Percentiles rank a stretch among this genome's conserved stretches.
Evolutionary conservation across 2,329 filamentous ascomycete species (phyloP).

Genomic region (Lasiodiplodia hormozganensis): DNA sequence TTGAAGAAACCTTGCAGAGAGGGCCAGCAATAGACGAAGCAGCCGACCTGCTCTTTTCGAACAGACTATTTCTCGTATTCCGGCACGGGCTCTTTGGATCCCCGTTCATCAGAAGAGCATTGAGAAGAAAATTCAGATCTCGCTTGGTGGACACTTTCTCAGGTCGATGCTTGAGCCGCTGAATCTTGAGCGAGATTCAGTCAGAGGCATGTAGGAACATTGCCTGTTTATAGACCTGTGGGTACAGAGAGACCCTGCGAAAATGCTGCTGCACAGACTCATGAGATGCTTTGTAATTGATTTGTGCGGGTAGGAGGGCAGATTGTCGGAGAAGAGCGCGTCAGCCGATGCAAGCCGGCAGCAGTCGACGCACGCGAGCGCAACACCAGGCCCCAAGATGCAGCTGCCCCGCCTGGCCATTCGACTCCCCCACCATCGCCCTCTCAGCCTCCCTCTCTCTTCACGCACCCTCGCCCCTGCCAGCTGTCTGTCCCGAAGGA

Average conservation of each 20-base stretch:
- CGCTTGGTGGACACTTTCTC: neutral
- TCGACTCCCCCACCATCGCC: constrained; percentile 28
- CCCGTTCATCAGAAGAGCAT: neutral
- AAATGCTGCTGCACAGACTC: too few relatives aligned
- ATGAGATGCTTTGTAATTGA: constrained; percentile 18
- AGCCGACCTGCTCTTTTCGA: neutral
- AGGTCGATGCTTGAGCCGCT: neutral
- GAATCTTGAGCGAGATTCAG: neutral
- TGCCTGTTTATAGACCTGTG: neutral
- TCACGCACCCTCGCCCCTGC: constrained; percentile 1
- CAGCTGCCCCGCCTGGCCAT: constrained; percentile 26
- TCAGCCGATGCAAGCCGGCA: constrained; percentile 20
- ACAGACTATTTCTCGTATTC: neutral
- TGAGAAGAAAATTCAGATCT: neutral
- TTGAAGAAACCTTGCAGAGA: neutral
- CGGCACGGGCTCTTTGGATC: neutral
- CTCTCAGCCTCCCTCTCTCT: constrained; percentile 1
- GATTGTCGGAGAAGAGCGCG: constrained; percentile 1
- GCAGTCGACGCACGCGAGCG: constrained; percentile 17
- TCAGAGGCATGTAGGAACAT: neutral
- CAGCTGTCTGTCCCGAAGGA: constrained; percentile 13
- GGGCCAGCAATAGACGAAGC: neutral
- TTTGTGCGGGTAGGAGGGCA: neutral
- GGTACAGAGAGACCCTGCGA: too few relatives aligned
- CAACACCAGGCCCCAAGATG: constrained; percentile 28